These are phyloP conservation scores for Patellifolia procumbens DNA, from an alignment of 179 eudicot species.

Conservation along the genomic window DNA sequence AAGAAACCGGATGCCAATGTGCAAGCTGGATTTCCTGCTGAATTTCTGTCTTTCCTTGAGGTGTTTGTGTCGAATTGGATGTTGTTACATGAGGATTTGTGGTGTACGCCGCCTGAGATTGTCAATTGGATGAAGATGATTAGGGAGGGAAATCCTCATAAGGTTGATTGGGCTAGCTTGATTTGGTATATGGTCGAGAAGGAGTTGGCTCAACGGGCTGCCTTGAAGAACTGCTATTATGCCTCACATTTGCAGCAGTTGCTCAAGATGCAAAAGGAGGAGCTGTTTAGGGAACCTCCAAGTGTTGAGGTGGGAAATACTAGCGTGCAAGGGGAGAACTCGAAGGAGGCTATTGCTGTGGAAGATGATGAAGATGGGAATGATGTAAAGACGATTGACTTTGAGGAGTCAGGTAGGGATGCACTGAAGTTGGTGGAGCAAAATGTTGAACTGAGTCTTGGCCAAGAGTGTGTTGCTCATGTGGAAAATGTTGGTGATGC, in stretches of 20 bases:
- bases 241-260: conserved; percentile 83
- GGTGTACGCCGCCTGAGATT: conserved; percentile 66
- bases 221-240: conserved; percentile 64
- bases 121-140: conserved; percentile 50
- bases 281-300: conserved; percentile 28
- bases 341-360: conserved; percentile 20
- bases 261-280: conserved; percentile 59
- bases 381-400: conserved; percentile 38
- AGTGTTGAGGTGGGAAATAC: conserved; percentile 11
- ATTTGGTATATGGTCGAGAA: conserved; percentile 89
- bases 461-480: conserved; percentile 29
- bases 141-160: conserved; percentile 69
- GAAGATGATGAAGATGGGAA: conserved; percentile 41
- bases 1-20: conserved; percentile 46
- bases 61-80: conserved; percentile 73
- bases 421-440: conserved; percentile 25
- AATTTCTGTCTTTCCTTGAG: conserved; percentile 50
- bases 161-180: conserved; percentile 83
- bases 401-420: conserved; percentile 21
- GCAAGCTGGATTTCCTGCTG: conserved; percentile 40
- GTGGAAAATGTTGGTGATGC: conserved; percentile 13
- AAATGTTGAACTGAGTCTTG: conserved; percentile 42
- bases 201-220: conserved; percentile 60
- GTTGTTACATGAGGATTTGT: conserved; percentile 75
- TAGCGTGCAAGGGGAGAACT: conserved; percentile 4